Conservation (phyloP, 306 rosid genomes). For the Alnus rubra region DNA sequence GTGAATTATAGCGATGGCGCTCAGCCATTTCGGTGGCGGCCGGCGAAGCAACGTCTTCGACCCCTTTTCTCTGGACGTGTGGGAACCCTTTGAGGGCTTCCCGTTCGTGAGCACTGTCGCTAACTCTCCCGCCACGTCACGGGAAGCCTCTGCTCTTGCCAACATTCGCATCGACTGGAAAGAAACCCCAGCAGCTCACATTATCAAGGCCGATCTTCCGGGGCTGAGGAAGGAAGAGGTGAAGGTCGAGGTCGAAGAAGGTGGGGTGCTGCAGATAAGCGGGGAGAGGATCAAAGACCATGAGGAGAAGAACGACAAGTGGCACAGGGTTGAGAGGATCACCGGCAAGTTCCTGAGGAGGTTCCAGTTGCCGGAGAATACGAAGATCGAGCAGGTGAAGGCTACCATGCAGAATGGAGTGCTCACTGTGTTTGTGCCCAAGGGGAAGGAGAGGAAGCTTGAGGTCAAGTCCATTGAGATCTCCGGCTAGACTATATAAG, state of each 20-base stretch:
- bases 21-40: conserved; percentile 25
- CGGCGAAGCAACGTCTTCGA: conserved; percentile 33
- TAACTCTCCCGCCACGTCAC: conserved; percentile 13
- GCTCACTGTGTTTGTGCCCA: conserved; percentile 36
- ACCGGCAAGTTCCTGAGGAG: conserved; percentile 44
- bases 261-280: conserved; percentile 32
- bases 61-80: conserved; percentile 31
- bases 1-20: not conserved
- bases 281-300: conserved; percentile 34
- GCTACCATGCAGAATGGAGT: conserved; percentile 39
- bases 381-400: conserved; percentile 28
- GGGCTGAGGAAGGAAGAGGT: conserved; percentile 40
- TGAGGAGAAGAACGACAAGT: conserved; percentile 37
- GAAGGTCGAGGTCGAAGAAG: conserved; percentile 42
- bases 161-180: conserved; percentile 42
- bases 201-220: conserved; percentile 42
- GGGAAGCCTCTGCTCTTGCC: conserved; percentile 37
- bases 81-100: conserved; percentile 36
- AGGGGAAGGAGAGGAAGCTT: conserved; percentile 29
- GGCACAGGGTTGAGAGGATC: conserved; percentile 44
- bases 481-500: conserved; percentile 8
- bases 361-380: conserved; percentile 39
- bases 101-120: not conserved
- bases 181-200: conserved; percentile 39
- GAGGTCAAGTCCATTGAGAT: conserved; percentile 32